Evolutionary conservation across 768 basidiomycete genomes (phyloP).

Genomic region (Pleurotus tuber-regium): DNA sequence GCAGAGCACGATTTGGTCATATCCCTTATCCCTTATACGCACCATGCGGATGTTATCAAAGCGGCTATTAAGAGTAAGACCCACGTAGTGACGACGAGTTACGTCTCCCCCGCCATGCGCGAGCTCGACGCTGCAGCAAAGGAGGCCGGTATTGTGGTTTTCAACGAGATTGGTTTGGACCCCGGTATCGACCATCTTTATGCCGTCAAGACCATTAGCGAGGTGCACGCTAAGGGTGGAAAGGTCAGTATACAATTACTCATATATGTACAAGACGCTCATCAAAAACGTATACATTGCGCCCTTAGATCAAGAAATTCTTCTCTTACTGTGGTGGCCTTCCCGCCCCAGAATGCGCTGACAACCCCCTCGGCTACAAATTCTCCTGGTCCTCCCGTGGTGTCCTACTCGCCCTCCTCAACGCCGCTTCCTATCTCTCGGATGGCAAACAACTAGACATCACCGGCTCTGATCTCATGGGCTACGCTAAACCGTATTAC

Average conservation of each 20-base stretch:
- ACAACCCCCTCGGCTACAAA: slow-evolving; percentile 98
- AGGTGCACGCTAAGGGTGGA: slow-evolving; percentile 92
- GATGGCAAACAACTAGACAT: slow-evolving; percentile 64
- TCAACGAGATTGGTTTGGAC: slow-evolving; percentile 98
- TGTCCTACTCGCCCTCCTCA: slow-evolving; percentile 91
- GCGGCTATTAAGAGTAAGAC: slow-evolving; percentile 88
- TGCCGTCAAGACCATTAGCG: slow-evolving; percentile 90
- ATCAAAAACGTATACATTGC: not conserved
- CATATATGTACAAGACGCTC: not conserved
- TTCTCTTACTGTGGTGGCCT: slow-evolving; percentile 95
- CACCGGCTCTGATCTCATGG: slow-evolving; percentile 84
- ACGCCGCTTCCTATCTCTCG: slow-evolving; percentile 79
- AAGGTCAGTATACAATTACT: slow-evolving; percentile 53
- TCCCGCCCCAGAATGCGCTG: slow-evolving; percentile 85
- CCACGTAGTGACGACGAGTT: slow-evolving; percentile 94
- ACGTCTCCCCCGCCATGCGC: slow-evolving; percentile 89
- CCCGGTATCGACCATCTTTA: slow-evolving; percentile 94
- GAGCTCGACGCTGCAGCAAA: slow-evolving; percentile 79
- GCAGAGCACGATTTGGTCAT: slow-evolving; percentile 91
- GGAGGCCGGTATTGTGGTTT: slow-evolving; percentile 86
- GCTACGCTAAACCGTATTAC: slow-evolving; percentile 86
- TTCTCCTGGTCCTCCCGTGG: slow-evolving; percentile 99
- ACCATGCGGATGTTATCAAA: slow-evolving; percentile 87
- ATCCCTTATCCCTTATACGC: slow-evolving; percentile 93
- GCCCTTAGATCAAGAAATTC: slow-evolving; percentile 77